These are phyloP conservation scores for Trypanosoma brucei DNA, from an alignment of 208 protist species.

Conservation along the genomic window DNA sequence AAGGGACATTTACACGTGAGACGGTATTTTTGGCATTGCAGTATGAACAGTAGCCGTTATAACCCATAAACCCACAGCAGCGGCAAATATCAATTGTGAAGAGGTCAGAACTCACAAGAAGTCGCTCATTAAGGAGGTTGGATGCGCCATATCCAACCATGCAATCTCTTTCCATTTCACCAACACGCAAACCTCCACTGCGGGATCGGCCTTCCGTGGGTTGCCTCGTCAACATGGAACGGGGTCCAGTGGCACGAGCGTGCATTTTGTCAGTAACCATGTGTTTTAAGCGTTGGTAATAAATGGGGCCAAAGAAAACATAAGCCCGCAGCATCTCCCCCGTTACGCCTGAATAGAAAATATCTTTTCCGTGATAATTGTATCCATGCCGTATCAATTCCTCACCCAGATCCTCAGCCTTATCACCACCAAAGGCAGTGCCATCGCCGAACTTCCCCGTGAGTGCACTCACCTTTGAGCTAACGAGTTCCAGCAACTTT, in stretches of 20 bases:
- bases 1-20: conserved; percentile 95
- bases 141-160: conserved; percentile 96
- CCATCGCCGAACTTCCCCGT: conserved; percentile 91
- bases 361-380: conserved; percentile 98
- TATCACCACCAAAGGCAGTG: conserved; percentile 96
- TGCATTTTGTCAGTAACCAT: conserved; percentile 99
- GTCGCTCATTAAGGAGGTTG: conserved; percentile 95
- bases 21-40: conserved; percentile 87
- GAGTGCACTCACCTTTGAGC: conserved; percentile 95
- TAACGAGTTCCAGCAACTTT: conserved; percentile 99
- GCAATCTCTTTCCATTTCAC: conserved; percentile 99
- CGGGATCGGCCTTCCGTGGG: conserved; percentile 97
- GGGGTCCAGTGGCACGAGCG: conserved; percentile 92
- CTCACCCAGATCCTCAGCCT: conserved; percentile 89
- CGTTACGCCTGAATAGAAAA: conserved; percentile 95
- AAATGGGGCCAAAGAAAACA: conserved; percentile 99
- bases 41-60: conserved; percentile 92
- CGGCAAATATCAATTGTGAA: conserved; percentile 96
- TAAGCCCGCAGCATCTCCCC: conserved; percentile 97
- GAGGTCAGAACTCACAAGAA: conserved; percentile 96
- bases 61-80: conserved; percentile 88
- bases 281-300: conserved; percentile 99
- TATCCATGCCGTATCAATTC: conserved; percentile 91
- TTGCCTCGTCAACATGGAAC: conserved; percentile 97
- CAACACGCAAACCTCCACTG: conserved; percentile 98